Base-by-base conservation (phyloP, 768 basidiomycete genomes). In the Mycena haematopus region DNA sequence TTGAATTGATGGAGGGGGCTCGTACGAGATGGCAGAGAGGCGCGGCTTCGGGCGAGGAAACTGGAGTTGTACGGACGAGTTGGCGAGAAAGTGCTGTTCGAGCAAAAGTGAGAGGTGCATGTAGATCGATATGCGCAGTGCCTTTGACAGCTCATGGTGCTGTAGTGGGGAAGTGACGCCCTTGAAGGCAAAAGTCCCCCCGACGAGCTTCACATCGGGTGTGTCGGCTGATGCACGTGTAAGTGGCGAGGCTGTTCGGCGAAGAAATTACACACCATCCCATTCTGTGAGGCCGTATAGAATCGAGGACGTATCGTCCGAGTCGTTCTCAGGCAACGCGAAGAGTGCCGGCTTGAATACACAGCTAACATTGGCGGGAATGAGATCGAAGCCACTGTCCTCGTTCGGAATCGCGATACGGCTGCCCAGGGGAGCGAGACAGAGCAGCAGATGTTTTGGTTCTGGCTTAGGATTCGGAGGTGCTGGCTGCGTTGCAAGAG, bases 151-250 rank as follows among this genome's bases (percentile, higher is more conserved):
- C 0, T 78, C 60, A 3, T 68, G 63, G 65, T 87, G 79, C 56
- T 85, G 81, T 5, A 68, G 33, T 1, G 74, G 69, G 1, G 83
- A 81, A 14, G 71, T 72, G 15, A 82, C 66, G 11, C 83, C 86
- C 62, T 76, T 77, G 61, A 91, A 77, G 1, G 76, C 69, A 69
- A 91, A 90, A 1, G 83, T 87, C 0, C 89, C 89, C 6, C 89
- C 89, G 9, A 90, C 79, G 33, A 88, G 71, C 27, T 74, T 76
- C 5, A 74, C 44, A 2, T 51, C 50, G 36, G 73, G 61, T 14
- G 24, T 19, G 31, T 19, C 21, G 21, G 21, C 50, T 52, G 21
- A 5, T 35, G 11, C 33, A 35, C 21, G 33, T 52, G 31, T 52
- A 6, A 52, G 21, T 33, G 11, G 6, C 29, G 29, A 31, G 49